phyloP scores from a whole-genome alignment of 2,329 filamentous ascomycete genomes.

The Chrysoporthe austroafricana region DNA sequence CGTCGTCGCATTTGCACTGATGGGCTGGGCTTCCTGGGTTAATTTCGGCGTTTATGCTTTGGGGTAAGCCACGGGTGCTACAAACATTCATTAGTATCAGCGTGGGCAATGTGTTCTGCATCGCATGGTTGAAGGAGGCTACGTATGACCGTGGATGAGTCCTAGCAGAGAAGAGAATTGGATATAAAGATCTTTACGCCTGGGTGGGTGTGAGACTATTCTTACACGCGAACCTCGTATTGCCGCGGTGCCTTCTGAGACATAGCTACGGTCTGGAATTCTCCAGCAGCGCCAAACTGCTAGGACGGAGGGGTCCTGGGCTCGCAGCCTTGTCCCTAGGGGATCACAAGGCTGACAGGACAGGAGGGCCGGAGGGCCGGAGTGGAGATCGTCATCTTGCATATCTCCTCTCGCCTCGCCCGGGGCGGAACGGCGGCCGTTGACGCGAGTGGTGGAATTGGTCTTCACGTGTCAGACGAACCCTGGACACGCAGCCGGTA shows the following conservation, averaged over 20 bases:
- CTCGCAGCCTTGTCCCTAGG: not conserved
- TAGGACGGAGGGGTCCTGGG: not conserved
- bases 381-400: too few species aligned
- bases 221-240: not conserved
- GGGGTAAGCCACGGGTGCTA: not conserved
- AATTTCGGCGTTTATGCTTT: not conserved
- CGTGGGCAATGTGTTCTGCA: constrained; percentile 8
- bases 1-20: not conserved
- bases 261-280: not conserved
- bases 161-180: not conserved
- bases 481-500: too few species aligned
- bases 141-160: constrained; percentile 3
- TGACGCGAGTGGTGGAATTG: too few species aligned
- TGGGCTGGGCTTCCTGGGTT: not conserved
- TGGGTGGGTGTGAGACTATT: not conserved
- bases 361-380: not conserved
- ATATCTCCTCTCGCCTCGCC: too few species aligned
- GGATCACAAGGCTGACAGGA: not conserved
- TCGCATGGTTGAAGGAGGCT: constrained; percentile 1
- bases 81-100: constrained; percentile 10
- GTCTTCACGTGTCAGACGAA: too few species aligned
- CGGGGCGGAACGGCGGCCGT: too few species aligned
- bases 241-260: not conserved
- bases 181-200: too few species aligned
- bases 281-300: not conserved